phyloP scores from a whole-genome alignment of 2,329 filamentous ascomycete genomes.

The Penicillium sp. region DNA sequence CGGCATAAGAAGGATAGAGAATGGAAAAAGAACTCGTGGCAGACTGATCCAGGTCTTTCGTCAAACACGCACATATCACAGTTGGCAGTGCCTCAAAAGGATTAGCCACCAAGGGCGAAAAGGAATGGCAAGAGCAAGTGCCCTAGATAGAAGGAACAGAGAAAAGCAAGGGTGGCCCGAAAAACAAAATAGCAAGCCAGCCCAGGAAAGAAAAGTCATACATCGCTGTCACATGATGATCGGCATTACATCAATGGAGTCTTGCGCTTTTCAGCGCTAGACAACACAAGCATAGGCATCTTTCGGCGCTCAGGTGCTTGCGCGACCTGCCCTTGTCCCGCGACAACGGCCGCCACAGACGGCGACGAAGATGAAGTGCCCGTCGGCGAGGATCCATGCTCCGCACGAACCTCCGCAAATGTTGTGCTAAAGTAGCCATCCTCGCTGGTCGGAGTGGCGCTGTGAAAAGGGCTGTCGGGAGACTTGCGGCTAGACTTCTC shows the following conservation, averaged over 20 bases:
- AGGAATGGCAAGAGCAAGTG: constrained; percentile 7
- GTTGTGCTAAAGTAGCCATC: constrained; percentile 55
- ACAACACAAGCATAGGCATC: constrained; percentile 79
- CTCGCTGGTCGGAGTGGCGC: constrained; percentile 62
- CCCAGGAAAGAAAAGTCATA: constrained; percentile 23
- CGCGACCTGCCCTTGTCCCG: constrained; percentile 52
- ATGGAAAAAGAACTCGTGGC: constrained; percentile 17
- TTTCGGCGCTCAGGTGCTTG: constrained; percentile 62
- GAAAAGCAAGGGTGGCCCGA: constrained; percentile 1
- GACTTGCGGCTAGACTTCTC: constrained; percentile 55
- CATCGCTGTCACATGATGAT: constrained; percentile 35
- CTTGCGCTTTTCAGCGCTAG: constrained; percentile 86
- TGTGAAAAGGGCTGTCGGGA: constrained; percentile 49
- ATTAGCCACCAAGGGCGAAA: constrained; percentile 11
- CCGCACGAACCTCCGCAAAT: constrained; percentile 44
- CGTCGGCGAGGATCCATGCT: constrained; percentile 30
- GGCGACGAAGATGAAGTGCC: constrained; percentile 29
- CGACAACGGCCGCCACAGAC: constrained; percentile 39
- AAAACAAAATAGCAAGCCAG: constrained; percentile 7
- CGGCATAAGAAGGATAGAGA: constrained; percentile 1
- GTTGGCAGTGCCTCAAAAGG: neutral
- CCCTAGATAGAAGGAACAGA: constrained; percentile 1
- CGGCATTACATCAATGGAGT: constrained; percentile 54
- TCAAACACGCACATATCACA: constrained; percentile 12
- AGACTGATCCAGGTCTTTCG: constrained; percentile 21